Percentiles rank a stretch among this genome's conserved stretches.
Evolutionary conservation across 2,329 filamentous ascomycete species (phyloP).

Genomic region (Chaetomium sp.): DNA sequence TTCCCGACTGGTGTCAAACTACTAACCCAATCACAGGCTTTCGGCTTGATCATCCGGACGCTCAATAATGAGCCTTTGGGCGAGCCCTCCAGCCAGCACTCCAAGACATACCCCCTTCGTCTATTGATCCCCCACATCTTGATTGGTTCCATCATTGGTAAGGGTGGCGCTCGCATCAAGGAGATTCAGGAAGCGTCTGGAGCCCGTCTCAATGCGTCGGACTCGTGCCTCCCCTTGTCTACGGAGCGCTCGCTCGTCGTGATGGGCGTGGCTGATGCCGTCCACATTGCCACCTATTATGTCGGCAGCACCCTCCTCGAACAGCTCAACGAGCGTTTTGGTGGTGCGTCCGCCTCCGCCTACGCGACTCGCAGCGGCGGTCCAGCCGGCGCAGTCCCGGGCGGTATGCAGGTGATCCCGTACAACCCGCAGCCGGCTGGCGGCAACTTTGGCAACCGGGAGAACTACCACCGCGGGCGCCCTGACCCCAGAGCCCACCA

Average conservation of each 20-base stretch:
- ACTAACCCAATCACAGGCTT: slow-evolving; percentile 65
- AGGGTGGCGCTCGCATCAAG: slow-evolving; percentile 91
- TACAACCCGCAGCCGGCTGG: slow-evolving; percentile 92
- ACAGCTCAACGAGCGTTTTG: slow-evolving; percentile 95
- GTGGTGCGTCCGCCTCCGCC: slow-evolving; percentile 92
- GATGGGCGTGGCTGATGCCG: slow-evolving; percentile 94
- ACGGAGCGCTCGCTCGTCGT: slow-evolving; percentile 98
- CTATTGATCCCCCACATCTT: slow-evolving; percentile 95
- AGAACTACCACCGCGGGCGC: slow-evolving; percentile 78
- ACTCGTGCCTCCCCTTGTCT: slow-evolving; percentile 89
- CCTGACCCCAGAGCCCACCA: slow-evolving; percentile 74
- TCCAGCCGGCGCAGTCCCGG: slow-evolving; percentile 89
- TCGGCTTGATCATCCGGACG: slow-evolving; percentile 96
- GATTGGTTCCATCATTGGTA: slow-evolving; percentile 98
- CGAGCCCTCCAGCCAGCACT: slow-evolving; percentile 84
- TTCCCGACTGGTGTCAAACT: neutral
- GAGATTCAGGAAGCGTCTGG: slow-evolving; percentile 98
- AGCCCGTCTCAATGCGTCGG: slow-evolving; percentile 92
- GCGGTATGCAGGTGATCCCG: slow-evolving; percentile 98
- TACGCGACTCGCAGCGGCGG: slow-evolving; percentile 95
- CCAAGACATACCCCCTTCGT: slow-evolving; percentile 95
- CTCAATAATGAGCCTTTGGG: slow-evolving; percentile 95
- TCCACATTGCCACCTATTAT: slow-evolving; percentile 98
- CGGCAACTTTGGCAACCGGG: slow-evolving; percentile 88
- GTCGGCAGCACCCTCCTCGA: slow-evolving; percentile 97